These are phyloP conservation scores for Monilinia aucupariae DNA, from an alignment of 2,329 filamentous ascomycete genomes.

Conservation along the genomic window DNA sequence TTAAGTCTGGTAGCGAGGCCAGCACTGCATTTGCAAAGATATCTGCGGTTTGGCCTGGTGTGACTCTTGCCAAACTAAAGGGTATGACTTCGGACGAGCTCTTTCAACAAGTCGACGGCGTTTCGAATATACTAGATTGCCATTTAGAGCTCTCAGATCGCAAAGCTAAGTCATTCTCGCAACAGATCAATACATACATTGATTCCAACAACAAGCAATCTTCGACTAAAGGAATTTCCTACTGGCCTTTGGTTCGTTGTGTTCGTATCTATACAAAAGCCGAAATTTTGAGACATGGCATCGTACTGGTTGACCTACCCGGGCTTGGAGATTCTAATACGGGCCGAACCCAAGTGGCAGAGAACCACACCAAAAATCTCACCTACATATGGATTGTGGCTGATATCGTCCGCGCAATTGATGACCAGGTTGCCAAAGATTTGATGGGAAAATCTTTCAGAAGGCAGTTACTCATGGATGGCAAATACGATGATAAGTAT, in stretches of 20 bases:
- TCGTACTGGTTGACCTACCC: constrained; percentile 3
- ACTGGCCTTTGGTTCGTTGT: constrained; percentile 8
- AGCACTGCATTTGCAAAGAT: constrained; percentile 3
- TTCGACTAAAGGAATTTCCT: neutral
- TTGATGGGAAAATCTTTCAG: constrained; percentile 2
- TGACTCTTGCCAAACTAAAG: neutral
- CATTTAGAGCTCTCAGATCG: neutral
- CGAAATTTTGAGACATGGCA: neutral
- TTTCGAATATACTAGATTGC: neutral
- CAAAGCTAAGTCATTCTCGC: neutral
- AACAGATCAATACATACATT: neutral
- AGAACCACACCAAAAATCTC: neutral
- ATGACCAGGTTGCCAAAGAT: constrained; percentile 1
- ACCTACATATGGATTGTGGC: neutral
- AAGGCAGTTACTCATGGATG: constrained; percentile 10
- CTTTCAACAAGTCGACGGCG: neutral
- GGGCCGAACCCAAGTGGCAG: neutral
- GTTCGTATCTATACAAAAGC: neutral
- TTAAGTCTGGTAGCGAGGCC: neutral
- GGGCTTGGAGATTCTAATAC: constrained; percentile 8
- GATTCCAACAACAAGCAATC: neutral
- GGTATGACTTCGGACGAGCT: neutral
- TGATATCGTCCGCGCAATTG: constrained; percentile 5
- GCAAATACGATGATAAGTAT: neutral
- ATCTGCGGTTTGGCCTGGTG: neutral